Percentiles rank a stretch among this genome's conserved stretches.
phyloP scores from a whole-genome alignment of 345 rosid genomes.

The Physaria fendleri region DNA sequence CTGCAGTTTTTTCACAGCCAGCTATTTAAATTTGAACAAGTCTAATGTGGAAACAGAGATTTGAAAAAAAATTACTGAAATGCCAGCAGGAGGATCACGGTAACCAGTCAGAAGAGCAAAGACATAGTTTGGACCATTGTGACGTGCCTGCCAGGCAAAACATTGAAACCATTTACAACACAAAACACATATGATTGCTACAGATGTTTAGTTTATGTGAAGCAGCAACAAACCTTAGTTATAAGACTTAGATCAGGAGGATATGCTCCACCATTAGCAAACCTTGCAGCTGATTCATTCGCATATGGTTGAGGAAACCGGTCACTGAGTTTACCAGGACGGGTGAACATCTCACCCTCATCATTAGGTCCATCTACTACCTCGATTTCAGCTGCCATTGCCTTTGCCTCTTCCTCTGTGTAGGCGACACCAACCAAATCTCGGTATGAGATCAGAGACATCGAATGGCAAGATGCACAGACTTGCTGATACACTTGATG shows the following conservation, averaged over 20 bases:
- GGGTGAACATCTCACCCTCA: conserved; percentile 98
- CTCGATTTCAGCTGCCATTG: conserved; percentile 99
- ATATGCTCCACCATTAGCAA: conserved; percentile 99
- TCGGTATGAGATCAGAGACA: conserved; percentile 88
- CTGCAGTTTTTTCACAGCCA: too few relatives aligned
- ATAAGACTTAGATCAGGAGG: conserved; percentile 99
- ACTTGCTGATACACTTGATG: too few relatives aligned
- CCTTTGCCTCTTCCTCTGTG: conserved; percentile 96
- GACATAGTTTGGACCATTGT: too few relatives aligned
- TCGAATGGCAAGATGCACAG: too few relatives aligned
- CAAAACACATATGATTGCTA: background rate
- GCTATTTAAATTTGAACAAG: too few relatives aligned
- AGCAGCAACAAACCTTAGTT: conserved; percentile 63
- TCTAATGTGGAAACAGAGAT: too few relatives aligned
- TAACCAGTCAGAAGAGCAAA: too few relatives aligned
- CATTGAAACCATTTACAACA: background rate
- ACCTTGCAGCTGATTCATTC: conserved; percentile 94
- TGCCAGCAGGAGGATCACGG: too few relatives aligned
- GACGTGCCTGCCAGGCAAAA: too few relatives aligned
- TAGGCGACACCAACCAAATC: conserved; percentile 97
- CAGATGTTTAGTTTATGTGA: background rate
- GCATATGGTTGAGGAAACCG: conserved; percentile 89
- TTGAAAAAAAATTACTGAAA: too few relatives aligned
- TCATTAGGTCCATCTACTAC: conserved; percentile 98
- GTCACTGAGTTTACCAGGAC: conserved; percentile 98